phyloP scores from a whole-genome alignment of 257 asterid genomes.

The Lycium ferocissimum region DNA sequence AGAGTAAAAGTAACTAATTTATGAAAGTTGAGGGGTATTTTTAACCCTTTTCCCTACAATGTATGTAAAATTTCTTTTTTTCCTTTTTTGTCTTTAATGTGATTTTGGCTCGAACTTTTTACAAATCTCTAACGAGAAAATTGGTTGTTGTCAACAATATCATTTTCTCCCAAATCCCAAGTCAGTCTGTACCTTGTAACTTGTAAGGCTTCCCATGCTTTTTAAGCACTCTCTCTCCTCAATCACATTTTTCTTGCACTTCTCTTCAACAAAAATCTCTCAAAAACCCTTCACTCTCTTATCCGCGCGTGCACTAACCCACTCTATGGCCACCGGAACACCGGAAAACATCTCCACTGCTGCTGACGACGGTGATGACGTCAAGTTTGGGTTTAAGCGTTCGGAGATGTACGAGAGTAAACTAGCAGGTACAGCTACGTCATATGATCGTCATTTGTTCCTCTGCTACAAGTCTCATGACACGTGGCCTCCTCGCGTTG shows the following conservation, averaged over 20 bases:
- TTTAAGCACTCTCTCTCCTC: not conserved
- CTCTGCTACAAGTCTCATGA: conserved; percentile 88
- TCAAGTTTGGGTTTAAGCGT: conserved; percentile 78
- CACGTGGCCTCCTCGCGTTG: conserved; percentile 85
- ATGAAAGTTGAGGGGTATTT: no score
- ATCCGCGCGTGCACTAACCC: conserved; percentile 31
- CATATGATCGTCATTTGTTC: conserved; percentile 85
- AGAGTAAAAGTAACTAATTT: no score
- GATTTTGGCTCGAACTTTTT: no score
- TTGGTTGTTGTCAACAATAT: no score
- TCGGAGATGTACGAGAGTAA: conserved; percentile 69
- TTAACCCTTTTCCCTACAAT: no score
- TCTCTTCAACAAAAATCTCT: conserved; percentile 1
- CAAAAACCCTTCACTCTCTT: conserved; percentile 32
- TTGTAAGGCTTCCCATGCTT: not conserved
- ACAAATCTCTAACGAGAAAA: no score
- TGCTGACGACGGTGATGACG: conserved; percentile 37
- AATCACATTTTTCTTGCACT: conserved; percentile 37
- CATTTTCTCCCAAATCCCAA: no score
- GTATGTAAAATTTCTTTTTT: no score
- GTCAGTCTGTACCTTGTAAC: no score
- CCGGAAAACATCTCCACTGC: conserved; percentile 58
- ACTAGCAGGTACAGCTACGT: conserved; percentile 72
- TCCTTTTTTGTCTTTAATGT: no score
- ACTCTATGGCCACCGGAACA: conserved; percentile 64